phyloP scores from a whole-genome alignment of 805 yeast genomes.

The Metschnikowia drakensbergensis region DNA sequence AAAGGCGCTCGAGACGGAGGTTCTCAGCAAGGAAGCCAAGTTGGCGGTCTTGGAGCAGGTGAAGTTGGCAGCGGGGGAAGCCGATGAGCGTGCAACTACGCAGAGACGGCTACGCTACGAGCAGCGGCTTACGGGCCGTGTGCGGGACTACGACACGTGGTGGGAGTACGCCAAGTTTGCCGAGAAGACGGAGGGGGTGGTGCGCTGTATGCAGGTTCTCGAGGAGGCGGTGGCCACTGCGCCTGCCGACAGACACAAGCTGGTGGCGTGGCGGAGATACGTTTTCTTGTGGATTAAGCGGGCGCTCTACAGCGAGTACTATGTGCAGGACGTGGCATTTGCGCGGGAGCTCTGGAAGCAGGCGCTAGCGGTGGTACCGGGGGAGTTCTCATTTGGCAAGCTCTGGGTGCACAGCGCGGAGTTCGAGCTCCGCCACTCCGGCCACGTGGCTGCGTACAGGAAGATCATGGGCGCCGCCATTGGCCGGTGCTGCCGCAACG shows the following conservation, averaged over 20 bases:
- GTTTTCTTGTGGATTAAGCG: conserved; percentile 67
- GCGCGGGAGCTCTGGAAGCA: conserved; percentile 52
- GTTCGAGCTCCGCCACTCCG: conserved; percentile 64
- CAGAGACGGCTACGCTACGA: conserved; percentile 53
- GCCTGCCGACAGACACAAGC: conserved; percentile 34
- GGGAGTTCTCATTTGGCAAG: conserved; percentile 60
- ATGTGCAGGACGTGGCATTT: conserved; percentile 34
- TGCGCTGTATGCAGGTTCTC: conserved; percentile 32
- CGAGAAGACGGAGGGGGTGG: conserved; percentile 31
- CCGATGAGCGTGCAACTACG: not conserved
- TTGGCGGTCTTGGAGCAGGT: conserved; percentile 18
- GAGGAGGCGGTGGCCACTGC: conserved; percentile 40
- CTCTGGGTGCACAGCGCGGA: conserved; percentile 70
- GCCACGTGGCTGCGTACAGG: conserved; percentile 49
- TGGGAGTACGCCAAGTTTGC: conserved; percentile 64
- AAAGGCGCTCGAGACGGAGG: conserved; percentile 40
- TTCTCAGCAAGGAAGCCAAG: conserved; percentile 9
- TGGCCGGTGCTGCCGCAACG: conserved; percentile 43
- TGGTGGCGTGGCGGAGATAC: conserved; percentile 60
- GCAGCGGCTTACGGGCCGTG: conserved; percentile 39
- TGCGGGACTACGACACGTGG: conserved; percentile 74
- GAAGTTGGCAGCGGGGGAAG: not conserved
- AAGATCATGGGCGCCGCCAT: conserved; percentile 68
- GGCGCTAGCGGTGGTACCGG: conserved; percentile 55
- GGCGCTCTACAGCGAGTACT: conserved; percentile 58